phyloP scores from a whole-genome alignment of 2,329 filamentous ascomycete genomes.

The Venturiaceae sp. region DNA sequence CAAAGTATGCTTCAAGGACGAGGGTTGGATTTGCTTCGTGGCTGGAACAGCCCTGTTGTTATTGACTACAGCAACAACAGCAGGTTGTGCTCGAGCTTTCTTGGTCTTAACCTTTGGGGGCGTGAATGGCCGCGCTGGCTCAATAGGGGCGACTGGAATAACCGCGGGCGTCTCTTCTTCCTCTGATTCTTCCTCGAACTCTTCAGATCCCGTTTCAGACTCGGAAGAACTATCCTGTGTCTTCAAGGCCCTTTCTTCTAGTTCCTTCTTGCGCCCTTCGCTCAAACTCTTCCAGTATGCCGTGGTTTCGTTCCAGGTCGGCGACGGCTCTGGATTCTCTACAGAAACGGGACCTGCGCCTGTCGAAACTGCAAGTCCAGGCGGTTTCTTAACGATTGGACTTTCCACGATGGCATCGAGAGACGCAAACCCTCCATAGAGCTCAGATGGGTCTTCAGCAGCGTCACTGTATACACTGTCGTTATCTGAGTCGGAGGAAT shows the following conservation, averaged over 20 bases:
- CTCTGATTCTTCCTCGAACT: conserved; percentile 24
- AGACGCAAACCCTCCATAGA: conserved; percentile 60
- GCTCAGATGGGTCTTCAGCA: conserved; percentile 63
- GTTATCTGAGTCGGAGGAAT: conserved; percentile 35
- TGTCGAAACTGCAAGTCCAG: neutral
- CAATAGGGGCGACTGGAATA: neutral
- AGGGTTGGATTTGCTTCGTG: neutral
- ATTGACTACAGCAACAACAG: neutral
- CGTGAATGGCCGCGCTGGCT: neutral
- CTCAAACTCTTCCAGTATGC: conserved; percentile 61
- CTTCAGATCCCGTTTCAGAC: neutral
- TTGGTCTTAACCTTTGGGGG: neutral
- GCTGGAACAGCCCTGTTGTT: neutral
- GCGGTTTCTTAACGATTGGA: conserved; percentile 29
- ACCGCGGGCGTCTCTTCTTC: conserved; percentile 14
- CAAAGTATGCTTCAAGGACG: neutral
- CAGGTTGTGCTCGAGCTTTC: neutral
- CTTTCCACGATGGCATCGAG: conserved; percentile 62
- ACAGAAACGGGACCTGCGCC: neutral
- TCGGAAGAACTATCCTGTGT: neutral
- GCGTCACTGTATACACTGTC: conserved; percentile 66
- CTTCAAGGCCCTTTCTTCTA: conserved; percentile 25
- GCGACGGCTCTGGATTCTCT: conserved; percentile 6
- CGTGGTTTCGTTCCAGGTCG: conserved; percentile 56
- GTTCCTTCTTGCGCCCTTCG: conserved; percentile 45